These are phyloP conservation scores for Apiospora rasikravindrae DNA, from an alignment of 2,329 filamentous ascomycete species.

Conservation along the genomic window DNA sequence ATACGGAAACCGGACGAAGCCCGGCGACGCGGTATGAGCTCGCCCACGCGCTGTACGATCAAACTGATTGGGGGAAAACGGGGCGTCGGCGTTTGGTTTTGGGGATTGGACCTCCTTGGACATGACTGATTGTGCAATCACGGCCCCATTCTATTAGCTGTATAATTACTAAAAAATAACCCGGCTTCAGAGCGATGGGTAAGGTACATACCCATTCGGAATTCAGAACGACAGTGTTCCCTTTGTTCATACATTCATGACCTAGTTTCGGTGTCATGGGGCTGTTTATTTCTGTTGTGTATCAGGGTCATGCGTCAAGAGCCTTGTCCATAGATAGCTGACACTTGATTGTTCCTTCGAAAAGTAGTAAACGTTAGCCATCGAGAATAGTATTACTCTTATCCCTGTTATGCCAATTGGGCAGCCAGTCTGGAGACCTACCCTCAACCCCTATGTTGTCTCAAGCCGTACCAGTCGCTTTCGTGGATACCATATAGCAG, in stretches of 20 bases:
- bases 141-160: neutral
- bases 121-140: neutral
- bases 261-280: neutral
- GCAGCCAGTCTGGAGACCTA: neutral
- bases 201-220: neutral
- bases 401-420: too few relatives aligned
- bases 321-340: too few relatives aligned
- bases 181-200: neutral
- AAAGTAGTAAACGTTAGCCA: too few relatives aligned
- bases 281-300: neutral
- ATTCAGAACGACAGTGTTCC: neutral
- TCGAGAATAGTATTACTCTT: too few relatives aligned
- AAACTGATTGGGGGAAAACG: neutral
- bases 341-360: too few relatives aligned
- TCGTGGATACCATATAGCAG: neutral
- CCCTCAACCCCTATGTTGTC: neutral
- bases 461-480: neutral
- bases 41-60: neutral
- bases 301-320: too few relatives aligned
- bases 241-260: neutral
- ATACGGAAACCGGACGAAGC: neutral
- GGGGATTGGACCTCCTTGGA: neutral
- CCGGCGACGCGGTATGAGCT: neutral
- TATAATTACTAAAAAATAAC: neutral
- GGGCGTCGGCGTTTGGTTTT: neutral